Conservation (phyloP, 371 early-diverging fungal genomes). For the Mucor indicus region DNA sequence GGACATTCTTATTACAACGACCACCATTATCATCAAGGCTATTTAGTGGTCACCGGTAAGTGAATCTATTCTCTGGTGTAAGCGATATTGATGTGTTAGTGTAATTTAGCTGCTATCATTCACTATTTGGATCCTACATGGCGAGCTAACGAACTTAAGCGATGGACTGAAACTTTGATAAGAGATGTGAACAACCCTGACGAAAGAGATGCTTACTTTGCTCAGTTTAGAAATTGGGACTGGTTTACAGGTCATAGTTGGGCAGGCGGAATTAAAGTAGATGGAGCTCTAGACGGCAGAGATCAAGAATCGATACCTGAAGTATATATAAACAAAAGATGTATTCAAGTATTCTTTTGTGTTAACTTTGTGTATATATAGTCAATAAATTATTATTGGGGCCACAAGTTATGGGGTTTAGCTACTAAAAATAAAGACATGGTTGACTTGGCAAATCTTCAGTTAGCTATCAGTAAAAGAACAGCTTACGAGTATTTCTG, state of each 20-base stretch:
- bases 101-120: constrained; percentile 65
- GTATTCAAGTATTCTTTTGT: background rate
- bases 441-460: constrained; percentile 39
- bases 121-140: constrained; percentile 60
- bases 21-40: constrained; percentile 84
- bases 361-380: constrained; percentile 2
- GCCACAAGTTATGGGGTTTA: constrained; percentile 61
- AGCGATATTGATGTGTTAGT: no score
- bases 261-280: constrained; percentile 70
- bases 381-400: constrained; percentile 74
- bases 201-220: constrained; percentile 55
- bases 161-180: constrained; percentile 45
- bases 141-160: constrained; percentile 35
- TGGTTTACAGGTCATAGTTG: constrained; percentile 81
- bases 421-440: constrained; percentile 41
- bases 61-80: no score
- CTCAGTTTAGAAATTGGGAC: constrained; percentile 68
- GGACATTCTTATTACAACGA: constrained; percentile 60
- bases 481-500: constrained; percentile 67
- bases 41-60: constrained; percentile 50
- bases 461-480: constrained; percentile 56
- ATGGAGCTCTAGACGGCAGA: constrained; percentile 64
- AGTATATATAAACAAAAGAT: constrained; percentile 17
- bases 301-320: constrained; percentile 80
- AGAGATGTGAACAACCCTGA: constrained; percentile 69